Evolutionary conservation across 164 flowering plant genomes (phyloP).

Genomic region (Magnolia kwangsiensis): DNA sequence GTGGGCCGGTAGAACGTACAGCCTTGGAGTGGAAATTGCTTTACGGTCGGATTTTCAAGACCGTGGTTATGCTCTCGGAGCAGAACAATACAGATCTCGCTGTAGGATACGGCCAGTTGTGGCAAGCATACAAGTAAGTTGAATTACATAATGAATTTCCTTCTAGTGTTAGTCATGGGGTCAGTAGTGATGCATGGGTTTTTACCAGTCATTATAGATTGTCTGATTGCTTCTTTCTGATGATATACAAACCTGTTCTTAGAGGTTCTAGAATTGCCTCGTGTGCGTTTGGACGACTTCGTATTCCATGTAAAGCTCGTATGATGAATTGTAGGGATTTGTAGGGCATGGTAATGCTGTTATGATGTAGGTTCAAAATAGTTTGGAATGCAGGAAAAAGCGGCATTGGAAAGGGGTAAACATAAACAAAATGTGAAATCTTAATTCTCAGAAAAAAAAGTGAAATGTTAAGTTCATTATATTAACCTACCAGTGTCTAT

Average conservation of each 20-base stretch:
- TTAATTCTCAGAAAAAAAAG: no score
- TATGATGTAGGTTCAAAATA: neutral
- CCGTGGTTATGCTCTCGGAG: slow-evolving; percentile 76
- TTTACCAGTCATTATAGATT: neutral
- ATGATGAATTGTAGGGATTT: neutral
- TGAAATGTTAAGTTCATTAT: no score
- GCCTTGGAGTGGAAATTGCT: slow-evolving; percentile 98
- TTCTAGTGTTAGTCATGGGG: neutral
- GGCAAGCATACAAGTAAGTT: slow-evolving; percentile 73
- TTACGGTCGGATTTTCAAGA: slow-evolving; percentile 92
- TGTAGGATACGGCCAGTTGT: slow-evolving; percentile 69
- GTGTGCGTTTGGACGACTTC: neutral
- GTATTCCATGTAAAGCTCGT: neutral
- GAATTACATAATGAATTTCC: neutral
- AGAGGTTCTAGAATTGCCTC: neutral
- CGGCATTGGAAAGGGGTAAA: no score
- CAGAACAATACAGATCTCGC: slow-evolving; percentile 72
- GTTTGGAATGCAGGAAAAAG: neutral
- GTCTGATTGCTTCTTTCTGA: neutral
- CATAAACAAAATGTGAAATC: no score
- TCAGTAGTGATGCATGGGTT: neutral
- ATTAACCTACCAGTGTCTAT: no score
- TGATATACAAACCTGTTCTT: neutral
- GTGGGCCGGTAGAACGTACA: slow-evolving; percentile 80
- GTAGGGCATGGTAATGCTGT: neutral